Conservation (phyloP, 805 yeast species). For the Debaryomyces hansenii region DNA sequence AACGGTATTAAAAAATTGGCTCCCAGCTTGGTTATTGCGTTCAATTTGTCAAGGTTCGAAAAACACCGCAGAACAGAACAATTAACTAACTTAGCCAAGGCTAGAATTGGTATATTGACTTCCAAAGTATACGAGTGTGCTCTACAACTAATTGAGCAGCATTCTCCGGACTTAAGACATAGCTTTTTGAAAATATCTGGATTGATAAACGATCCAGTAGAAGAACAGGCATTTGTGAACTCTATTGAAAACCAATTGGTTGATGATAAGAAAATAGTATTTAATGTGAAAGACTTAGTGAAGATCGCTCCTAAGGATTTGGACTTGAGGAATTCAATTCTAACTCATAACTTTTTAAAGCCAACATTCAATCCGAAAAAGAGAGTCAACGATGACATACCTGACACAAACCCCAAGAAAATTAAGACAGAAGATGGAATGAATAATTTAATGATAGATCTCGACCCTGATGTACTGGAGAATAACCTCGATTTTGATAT, state of each 20-base stretch:
- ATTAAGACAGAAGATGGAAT: slow-evolving; percentile 32
- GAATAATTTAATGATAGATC: slow-evolving; percentile 16
- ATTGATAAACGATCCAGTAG: slow-evolving; percentile 51
- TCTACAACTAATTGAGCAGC: slow-evolving; percentile 57
- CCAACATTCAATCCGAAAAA: slow-evolving; percentile 20
- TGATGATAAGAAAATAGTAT: slow-evolving; percentile 37
- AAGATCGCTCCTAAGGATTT: slow-evolving; percentile 39
- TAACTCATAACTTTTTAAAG: slow-evolving; percentile 41
- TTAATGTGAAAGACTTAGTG: slow-evolving; percentile 31
- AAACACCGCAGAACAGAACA: slow-evolving; percentile 66
- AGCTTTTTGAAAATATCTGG: slow-evolving; percentile 48
- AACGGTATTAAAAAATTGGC: slow-evolving; percentile 46
- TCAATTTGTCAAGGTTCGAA: slow-evolving; percentile 66
- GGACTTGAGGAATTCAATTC: slow-evolving; percentile 47
- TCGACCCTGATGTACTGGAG: slow-evolving; percentile 8
- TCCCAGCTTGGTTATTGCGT: slow-evolving; percentile 50
- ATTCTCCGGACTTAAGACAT: slow-evolving; percentile 44
- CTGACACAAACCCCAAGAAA: slow-evolving; percentile 16
- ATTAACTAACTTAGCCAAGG: slow-evolving; percentile 59
- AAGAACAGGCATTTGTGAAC: slow-evolving; percentile 22
- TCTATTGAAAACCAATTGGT: slow-evolving; percentile 32
- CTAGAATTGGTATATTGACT: slow-evolving; percentile 69
- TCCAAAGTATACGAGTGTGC: slow-evolving; percentile 62
- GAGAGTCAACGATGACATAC: slow-evolving; percentile 15
- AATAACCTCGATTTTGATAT: slow-evolving; percentile 7